Conservation (phyloP, 2,329 filamentous ascomycete genomes). For the Tolypocladium amazonense region DNA sequence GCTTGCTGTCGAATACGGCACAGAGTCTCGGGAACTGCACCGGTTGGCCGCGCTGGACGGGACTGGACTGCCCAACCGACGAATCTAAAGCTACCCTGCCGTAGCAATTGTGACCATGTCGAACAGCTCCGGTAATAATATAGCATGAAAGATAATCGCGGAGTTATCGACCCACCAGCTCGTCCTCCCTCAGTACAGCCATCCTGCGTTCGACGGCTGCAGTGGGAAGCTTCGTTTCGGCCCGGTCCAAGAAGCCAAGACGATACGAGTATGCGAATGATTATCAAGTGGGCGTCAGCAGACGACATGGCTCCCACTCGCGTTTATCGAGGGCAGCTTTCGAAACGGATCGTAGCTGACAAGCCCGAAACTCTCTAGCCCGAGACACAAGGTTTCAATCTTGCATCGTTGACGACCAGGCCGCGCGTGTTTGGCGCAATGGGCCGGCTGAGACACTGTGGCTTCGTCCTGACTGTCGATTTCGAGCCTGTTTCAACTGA, state of each 20-base stretch:
- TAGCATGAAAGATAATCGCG: background rate
- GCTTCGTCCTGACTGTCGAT: background rate
- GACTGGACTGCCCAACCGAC: background rate
- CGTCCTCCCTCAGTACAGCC: background rate
- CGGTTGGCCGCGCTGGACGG: background rate
- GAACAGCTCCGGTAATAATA: too few species aligned
- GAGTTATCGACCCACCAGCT: background rate
- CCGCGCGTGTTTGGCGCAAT: background rate
- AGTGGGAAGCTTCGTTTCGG: background rate
- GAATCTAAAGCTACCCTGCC: background rate
- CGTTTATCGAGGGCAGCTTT: background rate
- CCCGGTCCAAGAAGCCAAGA: background rate
- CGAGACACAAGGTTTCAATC: background rate
- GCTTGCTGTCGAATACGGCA: background rate
- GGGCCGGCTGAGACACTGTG: background rate
- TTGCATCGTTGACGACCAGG: background rate
- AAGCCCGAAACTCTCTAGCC: background rate
- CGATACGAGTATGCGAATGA: background rate
- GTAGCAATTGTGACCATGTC: background rate
- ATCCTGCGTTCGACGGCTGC: background rate
- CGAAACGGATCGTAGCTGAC: background rate
- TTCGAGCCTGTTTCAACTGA: background rate
- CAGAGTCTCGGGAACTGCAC: background rate
- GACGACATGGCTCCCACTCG: background rate
- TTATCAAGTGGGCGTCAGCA: background rate